Evolutionary conservation across 2,329 filamentous ascomycete genomes (phyloP).

Genomic region (Arthroderma sp.): DNA sequence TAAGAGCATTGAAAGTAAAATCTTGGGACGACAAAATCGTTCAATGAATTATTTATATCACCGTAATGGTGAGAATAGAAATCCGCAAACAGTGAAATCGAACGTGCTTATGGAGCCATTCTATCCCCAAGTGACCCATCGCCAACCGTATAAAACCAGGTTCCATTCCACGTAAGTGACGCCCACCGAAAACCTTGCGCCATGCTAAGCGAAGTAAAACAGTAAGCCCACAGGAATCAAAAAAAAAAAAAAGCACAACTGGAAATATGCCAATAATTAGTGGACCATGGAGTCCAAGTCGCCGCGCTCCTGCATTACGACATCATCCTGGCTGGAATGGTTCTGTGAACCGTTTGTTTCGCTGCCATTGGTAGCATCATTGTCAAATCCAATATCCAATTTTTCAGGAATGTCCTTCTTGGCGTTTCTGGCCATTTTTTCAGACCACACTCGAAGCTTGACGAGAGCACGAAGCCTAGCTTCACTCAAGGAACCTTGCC

Average conservation of each 20-base stretch:
- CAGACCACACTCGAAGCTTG: conserved; percentile 73
- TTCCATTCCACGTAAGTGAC: background rate
- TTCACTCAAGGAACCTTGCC: conserved; percentile 60
- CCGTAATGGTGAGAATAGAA: background rate
- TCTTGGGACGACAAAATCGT: too few species aligned
- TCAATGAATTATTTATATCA: background rate
- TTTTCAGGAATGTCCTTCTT: conserved; percentile 38
- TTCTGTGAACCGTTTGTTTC: conserved; percentile 13
- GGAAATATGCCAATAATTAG: background rate
- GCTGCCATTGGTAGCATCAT: conserved; percentile 20
- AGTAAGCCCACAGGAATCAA: background rate
- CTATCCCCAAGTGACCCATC: background rate
- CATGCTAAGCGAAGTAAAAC: conserved; percentile 16
- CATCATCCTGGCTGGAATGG: conserved; percentile 26
- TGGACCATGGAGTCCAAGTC: conserved; percentile 31
- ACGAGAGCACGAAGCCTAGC: conserved; percentile 73
- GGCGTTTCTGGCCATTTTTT: conserved; percentile 42
- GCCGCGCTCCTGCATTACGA: conserved; percentile 32
- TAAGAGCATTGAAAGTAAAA: too few species aligned
- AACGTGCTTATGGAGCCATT: background rate
- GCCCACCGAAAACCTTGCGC: conserved; percentile 15
- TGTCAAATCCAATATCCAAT: conserved; percentile 34
- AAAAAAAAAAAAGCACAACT: background rate
- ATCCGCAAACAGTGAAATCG: background rate
- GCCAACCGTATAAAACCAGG: background rate